phyloP scores from a whole-genome alignment of 1,139 yeast species.

The Suhomyces yuchorum region DNA sequence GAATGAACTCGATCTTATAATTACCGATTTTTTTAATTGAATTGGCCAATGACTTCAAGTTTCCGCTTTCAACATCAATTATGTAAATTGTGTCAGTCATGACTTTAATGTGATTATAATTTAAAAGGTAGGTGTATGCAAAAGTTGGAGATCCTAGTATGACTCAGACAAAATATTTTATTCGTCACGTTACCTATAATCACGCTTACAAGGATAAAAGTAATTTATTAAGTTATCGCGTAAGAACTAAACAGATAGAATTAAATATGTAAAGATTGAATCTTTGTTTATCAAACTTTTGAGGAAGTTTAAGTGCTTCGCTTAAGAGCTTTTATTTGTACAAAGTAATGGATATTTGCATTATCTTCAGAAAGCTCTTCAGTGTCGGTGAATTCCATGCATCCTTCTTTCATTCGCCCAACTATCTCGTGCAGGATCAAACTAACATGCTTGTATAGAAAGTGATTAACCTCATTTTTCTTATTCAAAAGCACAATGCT shows the following conservation, averaged over 20 bases:
- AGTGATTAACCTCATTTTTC: constrained; percentile 36
- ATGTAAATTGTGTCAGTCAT: constrained; percentile 54
- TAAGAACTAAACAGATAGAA: neutral
- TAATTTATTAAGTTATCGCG: neutral
- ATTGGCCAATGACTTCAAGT: constrained; percentile 82
- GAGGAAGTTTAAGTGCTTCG: neutral
- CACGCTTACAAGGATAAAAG: neutral
- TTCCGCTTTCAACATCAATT: constrained; percentile 95
- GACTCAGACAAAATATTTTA: constrained; percentile 2
- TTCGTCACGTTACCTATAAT: constrained; percentile 4
- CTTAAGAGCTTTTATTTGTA: constrained; percentile 36
- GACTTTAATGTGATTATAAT: neutral
- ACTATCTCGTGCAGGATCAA: constrained; percentile 36
- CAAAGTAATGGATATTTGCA: constrained; percentile 32
- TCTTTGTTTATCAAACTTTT: neutral
- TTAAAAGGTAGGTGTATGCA: neutral
- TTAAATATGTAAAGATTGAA: neutral
- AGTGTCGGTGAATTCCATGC: constrained; percentile 23
- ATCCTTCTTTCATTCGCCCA: constrained; percentile 37
- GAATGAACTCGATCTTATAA: constrained; percentile 57
- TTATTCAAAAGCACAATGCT: constrained; percentile 35
- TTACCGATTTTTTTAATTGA: constrained; percentile 77
- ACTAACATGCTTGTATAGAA: constrained; percentile 33
- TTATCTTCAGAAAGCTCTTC: constrained; percentile 17
- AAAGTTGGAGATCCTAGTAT: neutral